Percentiles rank a stretch among this genome's conserved stretches.
Evolutionary conservation across 1,139 yeast genomes (phyloP).

Genomic region (Lodderomyces beijingensis): DNA sequence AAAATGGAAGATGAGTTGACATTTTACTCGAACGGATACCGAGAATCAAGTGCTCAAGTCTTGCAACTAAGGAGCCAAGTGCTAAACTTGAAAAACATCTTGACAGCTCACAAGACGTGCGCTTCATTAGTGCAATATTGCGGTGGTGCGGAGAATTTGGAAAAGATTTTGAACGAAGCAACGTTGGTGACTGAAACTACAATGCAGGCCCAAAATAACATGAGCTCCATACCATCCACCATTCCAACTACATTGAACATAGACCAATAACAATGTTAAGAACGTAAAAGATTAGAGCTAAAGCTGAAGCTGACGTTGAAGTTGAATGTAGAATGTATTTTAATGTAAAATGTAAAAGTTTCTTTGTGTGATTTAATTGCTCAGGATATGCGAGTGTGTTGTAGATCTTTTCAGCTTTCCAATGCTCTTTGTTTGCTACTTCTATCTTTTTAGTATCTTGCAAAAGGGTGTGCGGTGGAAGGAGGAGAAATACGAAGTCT

Average conservation of each 20-base stretch:
- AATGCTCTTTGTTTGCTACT: too few species aligned
- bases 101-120: conserved; percentile 39
- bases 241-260: conserved; percentile 17
- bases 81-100: conserved; percentile 40
- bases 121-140: conserved; percentile 28
- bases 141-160: conserved; percentile 37
- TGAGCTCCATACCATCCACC: conserved; percentile 18
- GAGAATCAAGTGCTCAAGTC: conserved; percentile 59
- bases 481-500: too few species aligned
- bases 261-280: neutral
- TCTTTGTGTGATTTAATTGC: too few species aligned
- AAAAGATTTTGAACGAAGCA: conserved; percentile 29
- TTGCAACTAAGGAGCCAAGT: conserved; percentile 56
- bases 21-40: conserved; percentile 68
- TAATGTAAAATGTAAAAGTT: too few species aligned
- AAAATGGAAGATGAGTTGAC: conserved; percentile 76
- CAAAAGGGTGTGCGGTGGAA: too few species aligned
- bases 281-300: too few species aligned
- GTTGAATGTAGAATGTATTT: too few species aligned
- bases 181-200: conserved; percentile 23
- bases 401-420: neutral
- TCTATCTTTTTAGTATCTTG: too few species aligned
- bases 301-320: too few species aligned
- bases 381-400: conserved; percentile 1
- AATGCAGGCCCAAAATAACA: conserved; percentile 14